Conservation (phyloP, 768 basidiomycete species). For the Mycena metata region DNA sequence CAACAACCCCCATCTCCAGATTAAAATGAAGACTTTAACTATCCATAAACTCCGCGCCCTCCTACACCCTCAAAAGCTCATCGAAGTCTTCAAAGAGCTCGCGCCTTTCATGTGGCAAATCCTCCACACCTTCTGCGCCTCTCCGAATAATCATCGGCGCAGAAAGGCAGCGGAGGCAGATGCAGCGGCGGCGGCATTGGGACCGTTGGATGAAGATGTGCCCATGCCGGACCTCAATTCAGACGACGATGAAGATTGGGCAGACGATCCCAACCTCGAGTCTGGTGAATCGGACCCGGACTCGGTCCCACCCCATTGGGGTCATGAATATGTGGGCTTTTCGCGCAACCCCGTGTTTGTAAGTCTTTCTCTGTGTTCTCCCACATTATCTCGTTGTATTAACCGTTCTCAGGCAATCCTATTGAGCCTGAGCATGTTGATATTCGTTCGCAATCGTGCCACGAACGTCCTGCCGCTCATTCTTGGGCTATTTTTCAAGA, state of each 20-base stretch:
- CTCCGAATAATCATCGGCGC: constrained; percentile 11
- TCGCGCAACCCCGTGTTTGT: constrained; percentile 40
- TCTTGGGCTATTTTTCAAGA: constrained; percentile 48
- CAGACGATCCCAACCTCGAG: constrained; percentile 11
- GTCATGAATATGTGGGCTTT: constrained; percentile 31
- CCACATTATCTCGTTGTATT: too few species aligned
- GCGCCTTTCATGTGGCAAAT: constrained; percentile 29
- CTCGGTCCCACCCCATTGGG: neutral
- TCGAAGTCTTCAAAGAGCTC: neutral
- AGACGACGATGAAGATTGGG: constrained; percentile 10
- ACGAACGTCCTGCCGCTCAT: constrained; percentile 46
- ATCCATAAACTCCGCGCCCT: constrained; percentile 13
- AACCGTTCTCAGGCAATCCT: constrained; percentile 33
- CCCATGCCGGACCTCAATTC: neutral
- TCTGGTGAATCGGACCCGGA: constrained; percentile 4
- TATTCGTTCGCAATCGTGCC: constrained; percentile 43
- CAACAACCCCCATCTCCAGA: constrained; percentile 12
- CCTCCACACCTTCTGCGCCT: constrained; percentile 17
- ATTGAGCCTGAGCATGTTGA: constrained; percentile 40
- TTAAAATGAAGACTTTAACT: constrained; percentile 22
- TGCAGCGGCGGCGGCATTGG: neutral
- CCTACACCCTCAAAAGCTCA: constrained; percentile 14
- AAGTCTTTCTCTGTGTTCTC: neutral
- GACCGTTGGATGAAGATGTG: constrained; percentile 5
- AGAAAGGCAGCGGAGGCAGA: constrained; percentile 15